Evolutionary conservation across 2,329 filamentous ascomycete genomes (phyloP).

Genomic region (Ophiostoma pallidulum): DNA sequence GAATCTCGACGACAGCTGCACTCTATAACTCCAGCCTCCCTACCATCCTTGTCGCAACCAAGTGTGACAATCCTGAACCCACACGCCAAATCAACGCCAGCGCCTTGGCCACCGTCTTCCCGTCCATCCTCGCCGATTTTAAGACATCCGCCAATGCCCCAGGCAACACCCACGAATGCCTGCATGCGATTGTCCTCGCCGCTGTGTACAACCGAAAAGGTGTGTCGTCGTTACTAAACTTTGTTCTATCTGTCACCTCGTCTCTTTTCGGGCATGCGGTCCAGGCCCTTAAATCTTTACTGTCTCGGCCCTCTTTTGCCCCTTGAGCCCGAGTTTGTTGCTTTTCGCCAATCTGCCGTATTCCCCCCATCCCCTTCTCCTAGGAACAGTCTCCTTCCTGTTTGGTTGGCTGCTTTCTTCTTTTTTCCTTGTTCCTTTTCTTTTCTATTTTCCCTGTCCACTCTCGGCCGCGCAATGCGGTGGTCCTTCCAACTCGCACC

Average conservation of each 20-base stretch:
- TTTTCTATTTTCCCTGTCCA: neutral
- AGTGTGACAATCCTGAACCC: slow-evolving; percentile 70
- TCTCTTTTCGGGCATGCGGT: neutral
- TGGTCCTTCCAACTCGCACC: too few relatives aligned
- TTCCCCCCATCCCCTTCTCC: neutral
- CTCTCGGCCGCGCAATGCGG: neutral
- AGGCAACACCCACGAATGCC: slow-evolving; percentile 64
- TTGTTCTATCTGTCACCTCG: neutral
- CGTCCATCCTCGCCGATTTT: slow-evolving; percentile 61
- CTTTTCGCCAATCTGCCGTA: too few relatives aligned
- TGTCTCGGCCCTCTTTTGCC: neutral
- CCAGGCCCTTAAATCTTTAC: too few relatives aligned
- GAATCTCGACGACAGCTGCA: slow-evolving; percentile 45
- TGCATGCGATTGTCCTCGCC: slow-evolving; percentile 64
- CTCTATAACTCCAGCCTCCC: slow-evolving; percentile 65
- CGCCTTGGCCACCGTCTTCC: slow-evolving; percentile 52
- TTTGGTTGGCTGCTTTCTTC: neutral
- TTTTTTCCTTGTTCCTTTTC: neutral
- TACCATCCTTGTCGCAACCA: slow-evolving; percentile 75
- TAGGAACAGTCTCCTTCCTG: neutral
- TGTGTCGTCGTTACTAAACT: slow-evolving; percentile 43
- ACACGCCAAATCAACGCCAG: slow-evolving; percentile 62
- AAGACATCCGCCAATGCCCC: slow-evolving; percentile 62
- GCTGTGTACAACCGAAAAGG: slow-evolving; percentile 60
- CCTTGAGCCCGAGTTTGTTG: neutral